Conservation (phyloP, 345 rosid species). For the Eucalyptus sp. region DNA sequence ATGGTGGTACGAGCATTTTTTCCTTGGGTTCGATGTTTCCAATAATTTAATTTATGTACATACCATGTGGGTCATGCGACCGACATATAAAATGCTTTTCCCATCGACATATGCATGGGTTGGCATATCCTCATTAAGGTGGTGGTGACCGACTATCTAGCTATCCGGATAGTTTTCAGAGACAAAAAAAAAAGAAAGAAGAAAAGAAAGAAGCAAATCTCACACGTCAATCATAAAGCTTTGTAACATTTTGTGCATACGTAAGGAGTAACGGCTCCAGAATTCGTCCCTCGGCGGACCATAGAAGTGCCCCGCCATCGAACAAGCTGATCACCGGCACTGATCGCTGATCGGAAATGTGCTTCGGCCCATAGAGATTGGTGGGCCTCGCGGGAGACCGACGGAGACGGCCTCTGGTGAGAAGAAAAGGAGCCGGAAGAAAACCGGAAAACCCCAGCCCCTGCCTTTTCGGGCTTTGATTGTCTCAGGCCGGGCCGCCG, state of each 20-base stretch:
- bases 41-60: fast-evolving
- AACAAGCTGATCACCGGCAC: no score
- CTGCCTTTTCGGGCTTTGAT: background rate
- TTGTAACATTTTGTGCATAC: background rate
- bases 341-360: background rate
- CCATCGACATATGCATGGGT: background rate
- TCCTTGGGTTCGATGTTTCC: background rate
- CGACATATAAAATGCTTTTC: background rate
- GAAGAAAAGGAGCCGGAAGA: no score
- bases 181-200: no score
- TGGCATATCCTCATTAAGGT: background rate
- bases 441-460: background rate
- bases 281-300: background rate
- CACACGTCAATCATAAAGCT: background rate
- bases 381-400: no score
- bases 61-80: fast-evolving
- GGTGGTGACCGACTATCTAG: background rate
- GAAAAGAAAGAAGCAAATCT: background rate
- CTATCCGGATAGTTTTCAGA: fast-evolving
- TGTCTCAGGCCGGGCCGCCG: background rate
- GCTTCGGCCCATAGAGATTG: background rate
- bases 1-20: background rate
- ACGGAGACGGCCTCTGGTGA: no score
- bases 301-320: background rate
- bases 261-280: background rate